phyloP scores from a whole-genome alignment of 345 rosid species.

The Isatis tinctoria region DNA sequence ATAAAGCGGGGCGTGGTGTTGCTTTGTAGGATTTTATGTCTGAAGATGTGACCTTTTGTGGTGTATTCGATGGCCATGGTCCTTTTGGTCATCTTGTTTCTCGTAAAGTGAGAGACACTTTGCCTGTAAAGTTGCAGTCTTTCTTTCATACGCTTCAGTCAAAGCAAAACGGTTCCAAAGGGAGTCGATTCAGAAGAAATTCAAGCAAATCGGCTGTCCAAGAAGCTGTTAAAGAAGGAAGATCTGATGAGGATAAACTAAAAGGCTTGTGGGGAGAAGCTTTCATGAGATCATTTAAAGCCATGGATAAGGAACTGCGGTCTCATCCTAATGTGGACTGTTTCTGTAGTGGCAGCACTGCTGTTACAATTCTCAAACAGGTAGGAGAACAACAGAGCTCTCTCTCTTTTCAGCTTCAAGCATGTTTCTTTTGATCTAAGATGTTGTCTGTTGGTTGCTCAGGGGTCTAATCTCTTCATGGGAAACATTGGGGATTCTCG shows the following conservation, averaged over 20 bases:
- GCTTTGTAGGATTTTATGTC: slow-evolving; percentile 50
- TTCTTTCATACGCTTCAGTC: slow-evolving; percentile 48
- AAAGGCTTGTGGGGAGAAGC: slow-evolving; percentile 82
- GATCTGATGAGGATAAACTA: slow-evolving; percentile 48
- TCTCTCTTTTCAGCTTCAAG: background rate
- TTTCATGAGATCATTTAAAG: slow-evolving; percentile 79
- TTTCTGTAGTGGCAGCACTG: slow-evolving; percentile 99
- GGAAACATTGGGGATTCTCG: slow-evolving; percentile 98
- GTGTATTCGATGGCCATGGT: slow-evolving; percentile 98
- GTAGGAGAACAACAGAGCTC: slow-evolving; percentile 33
- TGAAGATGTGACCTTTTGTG: slow-evolving; percentile 89
- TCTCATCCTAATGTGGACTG: slow-evolving; percentile 91
- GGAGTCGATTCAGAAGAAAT: slow-evolving; percentile 47
- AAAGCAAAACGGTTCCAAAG: slow-evolving; percentile 55
- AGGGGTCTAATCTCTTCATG: slow-evolving; percentile 95
- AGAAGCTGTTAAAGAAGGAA: slow-evolving; percentile 51
- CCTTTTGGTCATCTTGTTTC: slow-evolving; percentile 98
- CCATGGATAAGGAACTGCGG: slow-evolving; percentile 92
- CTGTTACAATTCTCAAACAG: slow-evolving; percentile 91
- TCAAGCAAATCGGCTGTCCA: slow-evolving; percentile 47
- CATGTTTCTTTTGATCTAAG: background rate
- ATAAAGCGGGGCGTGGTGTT: background rate
- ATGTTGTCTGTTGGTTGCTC: slow-evolving; percentile 2
- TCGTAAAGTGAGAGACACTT: slow-evolving; percentile 83
- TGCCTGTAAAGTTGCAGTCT: slow-evolving; percentile 76